Base-by-base conservation (phyloP, 2,329 filamentous ascomycete genomes). In the Huntiella abstrusa region DNA sequence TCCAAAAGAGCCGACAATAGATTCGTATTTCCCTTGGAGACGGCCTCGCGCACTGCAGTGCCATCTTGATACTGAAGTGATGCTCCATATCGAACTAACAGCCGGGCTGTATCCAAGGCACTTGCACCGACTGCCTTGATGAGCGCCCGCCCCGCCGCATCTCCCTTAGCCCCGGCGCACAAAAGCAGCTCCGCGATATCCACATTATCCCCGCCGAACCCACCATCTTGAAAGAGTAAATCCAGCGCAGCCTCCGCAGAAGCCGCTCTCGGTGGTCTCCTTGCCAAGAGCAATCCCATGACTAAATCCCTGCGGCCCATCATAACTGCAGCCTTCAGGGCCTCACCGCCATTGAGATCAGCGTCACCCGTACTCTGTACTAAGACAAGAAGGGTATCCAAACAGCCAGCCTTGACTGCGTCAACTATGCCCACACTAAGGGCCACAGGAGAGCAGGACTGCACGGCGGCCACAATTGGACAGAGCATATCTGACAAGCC, bases 111-210 rank as follows among this genome's bases (percentile, higher is more conserved):
- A 36, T 73, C 69, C 47, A 68, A 62, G 49, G 69, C 73, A 38
- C 68, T 65, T 2, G 62, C 62, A 5, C 64, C 59, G 0, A 71
- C 68, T 32, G 66, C 60, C 5, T 68, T 57, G 1, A 77, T 57
- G 1, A 77, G 59, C 0, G 67, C 69, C 28, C 60, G 57, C 0
- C 69, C 64, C 1, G 72, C 58, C 1, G 62, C 58, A 11, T 71
- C 65, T 1, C 74, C 74, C 10, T 63, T 60, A 1, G 73, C 72
- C 0, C 74, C 73, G 1, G 70, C 72, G 45, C 73, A 75, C 1
- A 79, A 61, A 1, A 79, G 54, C 2, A 74, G 58, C 54, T 78
- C 72, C 0, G 69, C 62, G 51, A 77, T 59, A 2, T 64, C 63
- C 37, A 71, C 57, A 53, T 70, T 74, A 32, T 68, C 64, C 28